Conservation (phyloP, 768 basidiomycete species). For the Rhizopogon sp. region DNA sequence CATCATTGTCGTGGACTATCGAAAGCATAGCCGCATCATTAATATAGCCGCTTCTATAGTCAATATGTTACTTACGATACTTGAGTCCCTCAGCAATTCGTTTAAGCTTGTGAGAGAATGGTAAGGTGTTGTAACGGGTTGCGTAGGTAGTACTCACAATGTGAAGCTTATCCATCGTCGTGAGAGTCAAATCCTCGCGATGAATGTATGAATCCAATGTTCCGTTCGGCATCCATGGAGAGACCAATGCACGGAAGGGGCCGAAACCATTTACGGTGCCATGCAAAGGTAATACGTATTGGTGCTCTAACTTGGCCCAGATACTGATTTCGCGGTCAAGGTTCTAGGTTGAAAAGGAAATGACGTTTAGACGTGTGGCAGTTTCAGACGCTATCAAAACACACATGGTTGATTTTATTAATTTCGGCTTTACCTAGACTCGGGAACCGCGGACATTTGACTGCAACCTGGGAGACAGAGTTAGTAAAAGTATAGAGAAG, state of each 20-base stretch:
- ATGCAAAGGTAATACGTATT: constrained; percentile 14
- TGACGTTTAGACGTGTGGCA: neutral
- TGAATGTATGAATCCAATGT: constrained; percentile 26
- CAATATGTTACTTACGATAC: constrained; percentile 10
- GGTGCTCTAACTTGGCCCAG: constrained; percentile 15
- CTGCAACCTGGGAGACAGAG: neutral
- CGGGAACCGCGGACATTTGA: neutral
- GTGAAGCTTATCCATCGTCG: constrained; percentile 5
- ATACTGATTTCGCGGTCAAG: constrained; percentile 18
- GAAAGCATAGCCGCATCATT: neutral
- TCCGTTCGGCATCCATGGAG: constrained; percentile 35
- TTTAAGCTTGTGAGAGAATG: constrained; percentile 12
- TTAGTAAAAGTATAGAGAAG: neutral
- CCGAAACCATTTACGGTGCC: constrained; percentile 16
- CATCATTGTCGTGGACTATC: neutral
- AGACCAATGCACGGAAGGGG: constrained; percentile 25
- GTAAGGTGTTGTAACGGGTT: neutral
- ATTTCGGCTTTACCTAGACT: neutral
- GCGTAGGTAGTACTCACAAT: constrained; percentile 6
- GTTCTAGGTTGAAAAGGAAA: constrained; percentile 7
- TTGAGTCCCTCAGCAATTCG: constrained; percentile 17
- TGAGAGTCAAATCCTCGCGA: neutral
- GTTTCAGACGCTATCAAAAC: neutral
- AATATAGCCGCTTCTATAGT: neutral
- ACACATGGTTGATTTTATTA: neutral